These are phyloP conservation scores for Bremia lactucae DNA, from an alignment of 352 stramenopile genomes.

Conservation along the genomic window DNA sequence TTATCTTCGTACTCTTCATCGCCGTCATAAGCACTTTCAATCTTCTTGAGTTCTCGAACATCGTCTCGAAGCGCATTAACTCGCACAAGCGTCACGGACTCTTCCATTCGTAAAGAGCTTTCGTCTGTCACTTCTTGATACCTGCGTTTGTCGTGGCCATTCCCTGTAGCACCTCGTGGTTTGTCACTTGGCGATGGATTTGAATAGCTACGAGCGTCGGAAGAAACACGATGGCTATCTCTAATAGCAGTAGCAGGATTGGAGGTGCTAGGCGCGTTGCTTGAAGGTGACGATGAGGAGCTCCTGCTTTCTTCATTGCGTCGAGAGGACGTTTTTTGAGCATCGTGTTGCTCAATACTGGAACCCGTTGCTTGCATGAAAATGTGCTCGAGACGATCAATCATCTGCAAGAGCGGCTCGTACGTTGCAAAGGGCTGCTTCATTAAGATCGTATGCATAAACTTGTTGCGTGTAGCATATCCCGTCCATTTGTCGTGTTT, in stretches of 20 bases:
- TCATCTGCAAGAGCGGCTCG: constrained; percentile 76
- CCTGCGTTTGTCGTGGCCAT: constrained; percentile 12
- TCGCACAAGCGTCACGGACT: constrained; percentile 54
- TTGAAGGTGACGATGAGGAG: constrained; percentile 18
- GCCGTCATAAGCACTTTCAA: constrained; percentile 56
- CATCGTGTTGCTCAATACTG: constrained; percentile 79
- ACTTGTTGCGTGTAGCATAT: constrained; percentile 85
- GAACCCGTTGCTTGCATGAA: constrained; percentile 83
- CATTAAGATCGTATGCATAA: constrained; percentile 85
- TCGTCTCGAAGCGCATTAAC: constrained; percentile 70
- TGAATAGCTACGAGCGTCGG: constrained; percentile 8
- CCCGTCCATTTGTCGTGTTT: constrained; percentile 89
- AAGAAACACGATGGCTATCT: constrained; percentile 4
- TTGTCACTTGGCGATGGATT: constrained; percentile 26
- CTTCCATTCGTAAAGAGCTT: constrained; percentile 34
- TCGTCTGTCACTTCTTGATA: constrained; percentile 19
- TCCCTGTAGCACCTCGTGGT: constrained; percentile 13
- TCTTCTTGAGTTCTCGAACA: constrained; percentile 54
- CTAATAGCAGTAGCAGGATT: constrained; percentile 1
- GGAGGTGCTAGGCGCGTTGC: constrained; percentile 4
- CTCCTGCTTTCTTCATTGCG: constrained; percentile 22
- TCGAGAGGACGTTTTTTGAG: constrained; percentile 33
- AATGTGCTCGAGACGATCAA: constrained; percentile 78
- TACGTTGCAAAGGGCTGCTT: constrained; percentile 84
- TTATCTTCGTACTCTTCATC: constrained; percentile 62